Base-by-base conservation (phyloP, 1,284 basidiomycete species). In the Sanghuangporus baumii region DNA sequence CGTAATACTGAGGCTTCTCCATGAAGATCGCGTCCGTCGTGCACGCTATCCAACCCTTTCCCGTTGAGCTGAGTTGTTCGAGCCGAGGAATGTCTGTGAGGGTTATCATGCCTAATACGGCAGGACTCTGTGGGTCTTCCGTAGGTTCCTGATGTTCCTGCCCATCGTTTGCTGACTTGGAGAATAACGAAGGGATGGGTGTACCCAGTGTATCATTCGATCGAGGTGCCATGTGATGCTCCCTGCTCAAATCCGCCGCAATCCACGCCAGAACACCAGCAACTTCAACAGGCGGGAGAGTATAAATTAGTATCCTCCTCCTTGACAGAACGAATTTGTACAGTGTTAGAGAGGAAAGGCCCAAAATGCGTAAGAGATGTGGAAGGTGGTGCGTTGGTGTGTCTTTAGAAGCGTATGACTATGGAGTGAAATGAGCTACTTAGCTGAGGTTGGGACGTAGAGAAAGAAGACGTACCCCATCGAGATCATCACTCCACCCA, bases 21-120 rank as follows among this genome's bases (percentile, higher is more conserved):
- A 91, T 76, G 74, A 89, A 91, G 18, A 93, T 83, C 1, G 89
- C 86, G 66, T 93, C 91, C 0, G 90, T 91, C 8, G 91, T 92
- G 83, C 89, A 92, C 37, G 90, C 90, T 60, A 92, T 83, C 88
- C 89, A 93, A 12, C 90, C 89, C 9, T 79, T 75, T 0, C 87
- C 87, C 1, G 74, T 77, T 66, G 76, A 74, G 47, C 79, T 78
- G 68, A 87, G 87, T 12, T 74, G 71, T 55, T 79, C 74, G 56
- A 92, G 71, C 63, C 81, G 80, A 65, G 85, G 83, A 38, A 90
- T 71, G 69, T 92, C 90, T 48, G 78, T 84, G 0, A 93, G 76
- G 0, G 89, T 91, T 41, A 92, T 81, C 82, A 90, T 87, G 0
- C 90, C 90, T 0, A 93, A 78, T 1, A 90, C 87, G 62, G 76